A percentile compares a stretch with the other conserved stretches of the same genome.
phyloP scores from a whole-genome alignment of 2,329 filamentous ascomycete species.

The Xylaria multiplex region DNA sequence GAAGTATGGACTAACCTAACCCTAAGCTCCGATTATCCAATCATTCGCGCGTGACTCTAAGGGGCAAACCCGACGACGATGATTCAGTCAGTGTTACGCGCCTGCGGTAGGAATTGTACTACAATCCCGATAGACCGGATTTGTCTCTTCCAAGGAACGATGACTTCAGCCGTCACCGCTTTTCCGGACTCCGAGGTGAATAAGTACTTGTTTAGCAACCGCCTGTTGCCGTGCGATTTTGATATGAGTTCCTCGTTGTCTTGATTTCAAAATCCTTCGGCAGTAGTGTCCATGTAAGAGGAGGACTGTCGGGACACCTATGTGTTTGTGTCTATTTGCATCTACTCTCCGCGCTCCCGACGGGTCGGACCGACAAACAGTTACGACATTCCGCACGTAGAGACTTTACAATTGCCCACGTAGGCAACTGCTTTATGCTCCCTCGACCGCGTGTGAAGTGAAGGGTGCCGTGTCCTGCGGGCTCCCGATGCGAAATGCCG shows the following conservation, averaged over 20 bases:
- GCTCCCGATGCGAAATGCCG: conserved; percentile 22
- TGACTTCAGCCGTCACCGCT: conserved; percentile 34
- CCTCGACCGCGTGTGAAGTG: conserved; percentile 11
- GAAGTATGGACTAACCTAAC: neutral
- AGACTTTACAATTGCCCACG: neutral
- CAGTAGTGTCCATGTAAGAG: neutral
- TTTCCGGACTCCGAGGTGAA: conserved; percentile 42
- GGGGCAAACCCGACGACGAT: conserved; percentile 9
- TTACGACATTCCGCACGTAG: neutral
- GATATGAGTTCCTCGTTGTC: neutral
- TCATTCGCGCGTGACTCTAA: neutral
- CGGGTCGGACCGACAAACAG: conserved; percentile 23
- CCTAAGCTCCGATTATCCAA: neutral
- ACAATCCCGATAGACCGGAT: conserved; percentile 19
- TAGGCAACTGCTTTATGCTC: conserved; percentile 5
- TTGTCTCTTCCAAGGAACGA: conserved; percentile 16
- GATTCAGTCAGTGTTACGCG: conserved; percentile 21
- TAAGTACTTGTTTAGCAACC: neutral
- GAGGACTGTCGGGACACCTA: neutral
- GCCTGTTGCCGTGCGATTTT: neutral
- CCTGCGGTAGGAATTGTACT: conserved; percentile 17
- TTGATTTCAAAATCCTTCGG: neutral
- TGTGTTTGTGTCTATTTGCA: conserved; percentile 13
- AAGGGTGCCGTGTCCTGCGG: conserved; percentile 23
- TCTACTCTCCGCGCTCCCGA: conserved; percentile 16